phyloP scores from a whole-genome alignment of 495 filamentous ascomycete species.

The Neurospora sp. region DNA sequence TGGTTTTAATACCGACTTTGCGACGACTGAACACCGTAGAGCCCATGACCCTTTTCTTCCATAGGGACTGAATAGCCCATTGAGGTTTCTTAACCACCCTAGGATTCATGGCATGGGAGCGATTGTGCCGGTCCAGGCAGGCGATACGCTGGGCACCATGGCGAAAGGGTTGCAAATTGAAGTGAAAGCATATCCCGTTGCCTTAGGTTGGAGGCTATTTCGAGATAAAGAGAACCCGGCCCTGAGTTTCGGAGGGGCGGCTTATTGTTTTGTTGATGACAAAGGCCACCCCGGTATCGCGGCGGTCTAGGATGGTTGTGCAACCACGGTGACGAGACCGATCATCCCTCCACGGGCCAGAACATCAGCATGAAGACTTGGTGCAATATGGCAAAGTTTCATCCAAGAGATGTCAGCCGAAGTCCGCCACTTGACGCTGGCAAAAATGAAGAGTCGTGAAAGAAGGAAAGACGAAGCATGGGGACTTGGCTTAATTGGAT shows the following conservation, averaged over 20 bases:
- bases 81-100: neutral
- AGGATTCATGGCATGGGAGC: neutral
- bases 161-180: neutral
- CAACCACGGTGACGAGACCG: neutral
- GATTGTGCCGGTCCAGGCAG: neutral
- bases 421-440: neutral
- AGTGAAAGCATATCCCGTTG: neutral
- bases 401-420: neutral
- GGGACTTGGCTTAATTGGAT: neutral
- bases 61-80: neutral
- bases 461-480: neutral
- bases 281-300: neutral
- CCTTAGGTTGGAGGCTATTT: neutral
- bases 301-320: neutral
- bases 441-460: neutral
- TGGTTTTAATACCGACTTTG: neutral
- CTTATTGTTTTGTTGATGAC: neutral
- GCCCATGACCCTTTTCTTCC: neutral
- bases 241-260: neutral
- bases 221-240: neutral
- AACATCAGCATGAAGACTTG: neutral
- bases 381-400: neutral
- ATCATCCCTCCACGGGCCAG: neutral
- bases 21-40: neutral
- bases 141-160: neutral